Evolutionary conservation across 371 early-diverging fungal species (phyloP).

Genomic region (Lichtheimia ramosa): DNA sequence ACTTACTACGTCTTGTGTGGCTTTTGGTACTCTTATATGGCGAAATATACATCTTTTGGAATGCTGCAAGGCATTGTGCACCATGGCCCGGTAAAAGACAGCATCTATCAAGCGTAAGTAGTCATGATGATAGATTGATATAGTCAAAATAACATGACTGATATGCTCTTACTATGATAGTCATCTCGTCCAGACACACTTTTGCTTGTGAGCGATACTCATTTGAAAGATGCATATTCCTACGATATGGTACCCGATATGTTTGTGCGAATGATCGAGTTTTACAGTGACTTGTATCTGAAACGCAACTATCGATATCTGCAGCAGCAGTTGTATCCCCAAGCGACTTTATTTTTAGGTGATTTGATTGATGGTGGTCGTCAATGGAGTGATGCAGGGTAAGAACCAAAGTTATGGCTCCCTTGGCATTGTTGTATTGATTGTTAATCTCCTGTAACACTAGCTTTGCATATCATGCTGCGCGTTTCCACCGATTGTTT

Average conservation of each 20-base stretch:
- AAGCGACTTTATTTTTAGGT: constrained; percentile 73
- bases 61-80: constrained; percentile 12
- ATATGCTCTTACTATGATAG: neutral
- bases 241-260: constrained; percentile 55
- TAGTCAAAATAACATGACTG: neutral
- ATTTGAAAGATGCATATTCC: constrained; percentile 86
- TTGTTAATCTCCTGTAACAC: neutral
- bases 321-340: constrained; percentile 45
- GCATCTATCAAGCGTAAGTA: neutral
- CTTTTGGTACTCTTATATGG: constrained; percentile 9
- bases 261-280: constrained; percentile 58
- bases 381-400: constrained; percentile 62
- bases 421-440: neutral
- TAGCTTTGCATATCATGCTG: neutral
- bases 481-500: constrained; percentile 34
- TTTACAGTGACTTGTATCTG: constrained; percentile 84
- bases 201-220: constrained; percentile 84
- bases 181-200: neutral
- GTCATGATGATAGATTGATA: neutral
- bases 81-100: constrained; percentile 8
- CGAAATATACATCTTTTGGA: constrained; percentile 16
- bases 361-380: constrained; percentile 89
- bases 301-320: constrained; percentile 67
- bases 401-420: constrained; percentile 11
- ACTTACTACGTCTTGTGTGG: constrained; percentile 5